Evolutionary conservation across 2,329 filamentous ascomycete genomes (phyloP), one percentile per base, ranked within the genome.

Genomic region (Fusarium denticulatum): DNA sequence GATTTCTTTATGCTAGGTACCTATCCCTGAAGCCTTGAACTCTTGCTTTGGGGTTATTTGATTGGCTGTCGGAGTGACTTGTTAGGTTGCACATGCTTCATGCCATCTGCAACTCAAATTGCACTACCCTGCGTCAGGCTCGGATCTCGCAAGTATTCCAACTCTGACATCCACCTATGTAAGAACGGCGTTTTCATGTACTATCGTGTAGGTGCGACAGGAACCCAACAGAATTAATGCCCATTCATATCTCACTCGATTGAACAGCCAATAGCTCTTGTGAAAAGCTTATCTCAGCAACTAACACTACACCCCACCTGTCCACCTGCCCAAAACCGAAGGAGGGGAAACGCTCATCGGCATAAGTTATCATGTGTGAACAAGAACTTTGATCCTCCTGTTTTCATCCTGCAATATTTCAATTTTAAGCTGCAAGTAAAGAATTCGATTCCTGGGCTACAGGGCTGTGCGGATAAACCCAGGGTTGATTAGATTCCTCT

Each of bases 251-350:
- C 28, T 46, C 28, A 32, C 37, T 36, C 32, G 49, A 40, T 45
- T 37, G 39, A 47, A 56, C 28, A 58, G 36, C 40, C 39, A 49
- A 46, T 47, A 57, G 46, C 47, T 64, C 49, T 24, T 46, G 32
- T 52, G 22, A 60, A 20, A 60, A 47, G 75, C 75, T 77, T 77
- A 77, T 75, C 75, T 77, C 73, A 76, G 73, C 71, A 75, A 60
- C 59, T 55, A 36, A 49, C 60, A 69, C 61, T 69, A 55, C 60
- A 69, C 73, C 75, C 75, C 71, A 76, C 75, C 64, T 77, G 68
- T 69, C 75, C 71, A 76, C 75, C 69, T 77, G 71, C 69, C 73
- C 60, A 73, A 71, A 76, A 66, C 60, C 45, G 63, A 73, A 77
- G 73, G 72, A 76, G 74, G 75, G 75, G 75, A 72, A 77, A 76